Base-by-base conservation (phyloP, 2,329 filamentous ascomycete genomes). In the Cordyceps cicadae region DNA sequence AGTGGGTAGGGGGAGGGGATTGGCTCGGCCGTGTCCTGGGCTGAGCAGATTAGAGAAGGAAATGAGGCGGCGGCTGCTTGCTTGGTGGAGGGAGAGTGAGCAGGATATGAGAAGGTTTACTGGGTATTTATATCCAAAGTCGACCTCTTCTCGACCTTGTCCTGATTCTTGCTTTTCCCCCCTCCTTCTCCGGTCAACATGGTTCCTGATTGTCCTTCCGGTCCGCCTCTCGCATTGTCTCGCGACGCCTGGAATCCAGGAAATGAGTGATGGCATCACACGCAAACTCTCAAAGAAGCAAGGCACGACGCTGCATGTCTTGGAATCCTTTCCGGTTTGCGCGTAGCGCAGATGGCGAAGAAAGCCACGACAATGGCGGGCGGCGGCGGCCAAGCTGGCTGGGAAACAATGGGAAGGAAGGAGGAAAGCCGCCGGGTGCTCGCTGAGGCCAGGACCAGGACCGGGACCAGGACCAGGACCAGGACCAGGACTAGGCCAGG, bases 291-390 rank as follows among this genome's bases (percentile, higher is more conserved):
- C 8, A 17, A 50, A 58, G 2, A 50, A 46, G 45, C 19, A 58
- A 49, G 46, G 46, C 14, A 39, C 12, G n/a, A 26, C 6, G 17
- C 45, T 50, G 54, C 45, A 58, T 58, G 54, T 58, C 54, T 58
- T 58, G 54, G 41, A 58, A n/a, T 41, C 24, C 14, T 50, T 19
- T 1, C 54, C 54, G 15, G 8, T 39, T 41, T 58, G 15, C 32
- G 46, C 45, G 45, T 58, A 58, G 56, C 48, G 48, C 24, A 52
- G 21, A 59, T 59, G 56, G 56, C 56, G 56, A 59, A 48, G 56
- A 59, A 59, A 41, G 56, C 48, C 56, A 59, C 56, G 9, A 45
- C 12, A 11, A 59, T 59, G 56, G 48, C 24, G 24, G 56, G 48
- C 24, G 24, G 24, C 56, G 48, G 48, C 14, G 17, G 17, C 12